Percentiles rank a stretch among this genome's conserved stretches.
Evolutionary conservation across 1,284 basidiomycete species (phyloP).

Genomic region (Retiboletus flavoniger): DNA sequence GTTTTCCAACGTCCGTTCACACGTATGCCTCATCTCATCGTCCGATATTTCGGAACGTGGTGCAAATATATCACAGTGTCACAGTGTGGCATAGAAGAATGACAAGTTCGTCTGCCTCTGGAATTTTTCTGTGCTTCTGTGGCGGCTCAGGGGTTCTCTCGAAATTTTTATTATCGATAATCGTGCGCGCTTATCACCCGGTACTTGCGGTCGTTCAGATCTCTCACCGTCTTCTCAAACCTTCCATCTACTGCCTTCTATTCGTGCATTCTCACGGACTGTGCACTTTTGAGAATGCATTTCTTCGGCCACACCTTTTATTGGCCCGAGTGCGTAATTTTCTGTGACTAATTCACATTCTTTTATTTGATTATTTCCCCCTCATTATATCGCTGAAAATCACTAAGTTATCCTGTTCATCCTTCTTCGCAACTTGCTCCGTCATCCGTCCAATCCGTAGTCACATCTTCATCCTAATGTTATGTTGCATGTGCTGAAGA

Average conservation of each 20-base stretch:
- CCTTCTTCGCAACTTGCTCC: not conserved
- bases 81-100: constrained; percentile 22
- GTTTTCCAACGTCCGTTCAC: constrained; percentile 23
- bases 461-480: constrained; percentile 5
- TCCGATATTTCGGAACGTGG: constrained; percentile 11
- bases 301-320: not conserved
- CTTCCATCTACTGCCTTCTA: not conserved
- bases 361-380: not conserved
- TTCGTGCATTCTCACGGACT: constrained; percentile 1
- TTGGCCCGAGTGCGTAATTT: constrained; percentile 12
- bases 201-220: constrained; percentile 3
- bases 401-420: constrained; percentile 1
- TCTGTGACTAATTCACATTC: constrained; percentile 3
- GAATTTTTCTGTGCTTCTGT: constrained; percentile 31
- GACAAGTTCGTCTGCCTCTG: constrained; percentile 24
- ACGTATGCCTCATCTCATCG: constrained; percentile 14
- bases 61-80: constrained; percentile 22
- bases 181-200: constrained; percentile 24
- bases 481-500: constrained; percentile 11
- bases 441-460: constrained; percentile 2
- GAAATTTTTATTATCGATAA: constrained; percentile 30
- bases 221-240: not conserved
- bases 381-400: not conserved
- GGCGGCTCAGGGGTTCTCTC: constrained; percentile 21
- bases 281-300: not conserved